A percentile compares a stretch with the other conserved stretches of the same genome.
Conservation (phyloP, 495 filamentous ascomycete species). For the Penicillium herquei region DNA sequence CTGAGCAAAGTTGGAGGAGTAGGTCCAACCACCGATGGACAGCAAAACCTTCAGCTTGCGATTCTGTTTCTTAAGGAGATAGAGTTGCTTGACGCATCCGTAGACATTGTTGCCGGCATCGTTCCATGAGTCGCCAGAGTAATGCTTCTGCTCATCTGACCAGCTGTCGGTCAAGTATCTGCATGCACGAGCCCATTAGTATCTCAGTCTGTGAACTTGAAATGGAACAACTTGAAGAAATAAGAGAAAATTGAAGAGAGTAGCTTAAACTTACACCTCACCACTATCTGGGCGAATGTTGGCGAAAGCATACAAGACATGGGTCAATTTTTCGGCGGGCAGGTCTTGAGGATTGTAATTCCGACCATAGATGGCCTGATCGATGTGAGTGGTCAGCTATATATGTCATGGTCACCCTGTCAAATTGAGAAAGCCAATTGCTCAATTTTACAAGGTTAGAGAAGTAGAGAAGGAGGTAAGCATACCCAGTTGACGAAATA, state of each 20-base stretch:
- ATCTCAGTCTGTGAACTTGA: neutral
- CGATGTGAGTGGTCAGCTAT: slow-evolving; percentile 1
- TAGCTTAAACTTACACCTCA: slow-evolving; percentile 60
- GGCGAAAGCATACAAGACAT: slow-evolving; percentile 89
- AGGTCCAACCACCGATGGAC: slow-evolving; percentile 96
- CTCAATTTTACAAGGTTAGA: too few species aligned
- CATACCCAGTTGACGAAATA: slow-evolving; percentile 60
- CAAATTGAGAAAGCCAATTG: too few species aligned
- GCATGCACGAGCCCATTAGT: neutral
- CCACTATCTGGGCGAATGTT: slow-evolving; percentile 73
- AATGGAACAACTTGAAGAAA: neutral
- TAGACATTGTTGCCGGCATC: slow-evolving; percentile 46
- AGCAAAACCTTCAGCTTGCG: slow-evolving; percentile 88
- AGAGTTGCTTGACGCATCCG: slow-evolving; percentile 86
- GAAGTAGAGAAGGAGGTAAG: neutral
- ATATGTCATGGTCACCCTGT: neutral
- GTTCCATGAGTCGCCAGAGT: slow-evolving; percentile 49
- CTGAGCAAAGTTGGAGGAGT: slow-evolving; percentile 78
- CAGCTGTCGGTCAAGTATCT: slow-evolving; percentile 77
- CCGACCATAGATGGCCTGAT: slow-evolving; percentile 81
- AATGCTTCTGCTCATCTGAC: slow-evolving; percentile 88
- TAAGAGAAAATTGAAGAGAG: neutral
- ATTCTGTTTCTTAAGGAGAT: slow-evolving; percentile 82
- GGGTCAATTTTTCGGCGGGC: slow-evolving; percentile 83
- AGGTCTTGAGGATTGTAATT: slow-evolving; percentile 85